Evolutionary conservation across 2,329 filamentous ascomycete species (phyloP).

Genomic region (Hypoxylon sp.): DNA sequence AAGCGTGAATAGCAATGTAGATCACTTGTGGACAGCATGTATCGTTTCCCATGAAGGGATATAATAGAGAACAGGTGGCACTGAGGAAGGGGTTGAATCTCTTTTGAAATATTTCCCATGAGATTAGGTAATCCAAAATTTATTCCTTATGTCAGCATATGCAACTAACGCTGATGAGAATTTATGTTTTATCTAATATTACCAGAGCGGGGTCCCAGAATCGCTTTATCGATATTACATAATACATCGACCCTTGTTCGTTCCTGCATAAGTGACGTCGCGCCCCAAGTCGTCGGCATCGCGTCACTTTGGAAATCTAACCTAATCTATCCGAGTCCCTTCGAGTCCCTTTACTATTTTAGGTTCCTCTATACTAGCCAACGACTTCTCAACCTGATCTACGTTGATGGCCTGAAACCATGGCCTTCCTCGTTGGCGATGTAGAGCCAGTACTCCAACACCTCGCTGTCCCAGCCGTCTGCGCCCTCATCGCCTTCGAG

Average conservation of each 20-base stretch:
- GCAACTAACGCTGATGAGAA: no score
- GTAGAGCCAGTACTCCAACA: conserved; percentile 59
- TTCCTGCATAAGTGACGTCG: conserved; percentile 43
- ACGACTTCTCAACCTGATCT: not conserved
- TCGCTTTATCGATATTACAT: conserved; percentile 8
- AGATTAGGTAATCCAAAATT: no score
- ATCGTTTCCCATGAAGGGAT: no score
- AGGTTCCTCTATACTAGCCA: not conserved
- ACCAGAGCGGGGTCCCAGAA: not conserved
- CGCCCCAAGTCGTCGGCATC: conserved; percentile 18
- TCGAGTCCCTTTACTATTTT: not conserved
- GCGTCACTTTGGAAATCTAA: conserved; percentile 29
- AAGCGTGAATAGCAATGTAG: no score
- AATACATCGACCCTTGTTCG: conserved; percentile 23
- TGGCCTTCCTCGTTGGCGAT: conserved; percentile 54
- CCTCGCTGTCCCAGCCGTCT: conserved; percentile 78
- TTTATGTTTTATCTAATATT: not conserved
- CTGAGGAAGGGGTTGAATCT: no score
- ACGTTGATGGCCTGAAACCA: conserved; percentile 31
- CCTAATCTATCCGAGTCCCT: conserved; percentile 7
- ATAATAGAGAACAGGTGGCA: no score
- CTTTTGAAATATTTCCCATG: no score
- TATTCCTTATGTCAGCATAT: no score
- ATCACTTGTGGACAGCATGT: no score
- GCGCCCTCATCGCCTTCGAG: conserved; percentile 76